These are phyloP conservation scores for Nepenthes mirabilis DNA, from an alignment of 148 eudicot species.

Conservation along the genomic window DNA sequence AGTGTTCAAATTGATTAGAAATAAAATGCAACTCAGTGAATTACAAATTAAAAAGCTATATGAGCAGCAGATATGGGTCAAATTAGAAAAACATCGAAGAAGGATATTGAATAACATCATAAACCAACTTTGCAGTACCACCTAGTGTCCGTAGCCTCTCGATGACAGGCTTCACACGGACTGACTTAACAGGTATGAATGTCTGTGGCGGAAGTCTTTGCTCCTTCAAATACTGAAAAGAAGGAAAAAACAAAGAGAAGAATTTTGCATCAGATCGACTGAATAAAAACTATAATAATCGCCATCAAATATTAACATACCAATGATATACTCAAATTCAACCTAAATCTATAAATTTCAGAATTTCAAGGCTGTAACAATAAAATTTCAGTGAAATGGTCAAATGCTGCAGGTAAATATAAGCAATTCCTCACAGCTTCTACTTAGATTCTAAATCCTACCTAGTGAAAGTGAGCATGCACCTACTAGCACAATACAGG, in stretches of 20 bases:
- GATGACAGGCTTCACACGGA: constrained; percentile 72
- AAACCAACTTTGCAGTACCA: constrained; percentile 77
- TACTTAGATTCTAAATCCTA: no score
- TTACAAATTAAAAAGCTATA: no score
- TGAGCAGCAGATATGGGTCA: no score
- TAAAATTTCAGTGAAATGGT: no score
- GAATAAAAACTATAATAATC: not conserved
- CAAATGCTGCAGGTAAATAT: no score
- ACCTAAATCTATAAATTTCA: no score
- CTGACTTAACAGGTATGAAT: constrained; percentile 92
- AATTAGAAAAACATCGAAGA: constrained; percentile 6
- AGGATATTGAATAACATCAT: constrained; percentile 99
- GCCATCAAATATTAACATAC: not conserved
- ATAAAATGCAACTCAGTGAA: no score
- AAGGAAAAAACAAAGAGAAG: constrained; percentile 1
- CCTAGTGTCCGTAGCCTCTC: constrained; percentile 82
- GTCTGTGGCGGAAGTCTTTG: constrained; percentile 96
- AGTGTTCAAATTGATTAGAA: no score
- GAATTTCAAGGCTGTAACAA: no score
- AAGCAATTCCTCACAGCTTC: no score
- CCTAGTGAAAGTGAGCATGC: no score
- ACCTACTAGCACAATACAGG: no score
- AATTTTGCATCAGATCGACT: not conserved
- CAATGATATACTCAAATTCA: not conserved
- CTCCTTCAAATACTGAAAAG: constrained; percentile 77